A percentile compares a stretch with the other conserved stretches of the same genome.
Evolutionary conservation across 352 stramenopile species (phyloP).

Genomic region (Globisporangium canariense): DNA sequence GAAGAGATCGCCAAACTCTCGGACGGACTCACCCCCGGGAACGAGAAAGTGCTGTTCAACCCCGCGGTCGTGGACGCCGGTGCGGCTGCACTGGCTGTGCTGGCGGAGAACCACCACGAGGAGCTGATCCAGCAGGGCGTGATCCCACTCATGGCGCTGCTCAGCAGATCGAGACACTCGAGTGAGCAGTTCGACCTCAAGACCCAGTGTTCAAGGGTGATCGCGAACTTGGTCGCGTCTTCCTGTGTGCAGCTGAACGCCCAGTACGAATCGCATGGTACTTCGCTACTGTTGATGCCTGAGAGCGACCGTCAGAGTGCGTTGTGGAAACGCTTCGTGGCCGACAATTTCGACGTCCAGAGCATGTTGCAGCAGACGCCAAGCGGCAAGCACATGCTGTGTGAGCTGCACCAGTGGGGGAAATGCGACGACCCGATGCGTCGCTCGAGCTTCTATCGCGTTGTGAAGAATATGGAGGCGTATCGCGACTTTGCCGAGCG

Average conservation of each 20-base stretch:
- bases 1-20: slow-evolving; percentile 71
- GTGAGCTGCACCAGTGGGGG: slow-evolving; percentile 36
- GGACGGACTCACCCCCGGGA: slow-evolving; percentile 71
- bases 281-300: slow-evolving; percentile 10
- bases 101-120: slow-evolving; percentile 60
- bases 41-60: slow-evolving; percentile 70
- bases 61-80: slow-evolving; percentile 66
- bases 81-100: slow-evolving; percentile 57
- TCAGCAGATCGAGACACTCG: slow-evolving; percentile 34
- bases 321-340: slow-evolving; percentile 27
- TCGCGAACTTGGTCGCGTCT: slow-evolving; percentile 67
- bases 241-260: slow-evolving; percentile 44
- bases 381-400: slow-evolving; percentile 41
- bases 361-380: slow-evolving; percentile 39
- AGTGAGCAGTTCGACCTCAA: slow-evolving; percentile 33
- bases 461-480: slow-evolving; percentile 55
- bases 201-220: slow-evolving; percentile 63
- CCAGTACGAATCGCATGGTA: neutral
- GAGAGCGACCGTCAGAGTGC: neutral
- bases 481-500: slow-evolving; percentile 43
- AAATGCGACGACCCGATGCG: slow-evolving; percentile 57
- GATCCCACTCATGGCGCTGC: slow-evolving; percentile 55
- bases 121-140: slow-evolving; percentile 65
- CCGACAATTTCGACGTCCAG: slow-evolving; percentile 56
- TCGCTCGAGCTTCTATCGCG: slow-evolving; percentile 76